Evolutionary conservation across 2,329 filamentous ascomycete genomes (phyloP).

Genomic region (Massarina eburnea): DNA sequence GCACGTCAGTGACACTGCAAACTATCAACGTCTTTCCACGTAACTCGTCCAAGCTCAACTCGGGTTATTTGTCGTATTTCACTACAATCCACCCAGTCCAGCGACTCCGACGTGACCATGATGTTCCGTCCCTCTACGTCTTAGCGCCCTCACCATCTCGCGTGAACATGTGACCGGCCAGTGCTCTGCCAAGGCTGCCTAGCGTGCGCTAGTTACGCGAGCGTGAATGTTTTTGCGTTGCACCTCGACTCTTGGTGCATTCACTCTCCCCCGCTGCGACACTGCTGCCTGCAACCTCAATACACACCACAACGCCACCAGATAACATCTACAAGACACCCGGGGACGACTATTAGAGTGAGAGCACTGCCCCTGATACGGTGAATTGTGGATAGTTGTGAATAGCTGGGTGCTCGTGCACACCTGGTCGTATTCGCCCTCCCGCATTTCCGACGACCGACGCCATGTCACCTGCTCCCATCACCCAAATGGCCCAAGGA

Average conservation of each 20-base stretch:
- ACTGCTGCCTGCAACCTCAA: slow-evolving; percentile 12
- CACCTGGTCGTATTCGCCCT: not conserved
- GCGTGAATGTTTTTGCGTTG: slow-evolving; percentile 44
- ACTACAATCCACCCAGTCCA: not conserved
- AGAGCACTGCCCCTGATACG: slow-evolving; percentile 13
- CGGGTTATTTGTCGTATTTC: too few species aligned
- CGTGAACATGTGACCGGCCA: slow-evolving; percentile 30
- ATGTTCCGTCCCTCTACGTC: not conserved
- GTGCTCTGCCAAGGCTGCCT: slow-evolving; percentile 29
- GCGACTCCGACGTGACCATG: not conserved
- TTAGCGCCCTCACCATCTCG: slow-evolving; percentile 13
- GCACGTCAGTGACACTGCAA: too few species aligned
- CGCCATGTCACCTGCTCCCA: slow-evolving; percentile 40
- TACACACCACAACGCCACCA: slow-evolving; percentile 27
- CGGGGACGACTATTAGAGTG: not conserved
- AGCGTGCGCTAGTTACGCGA: slow-evolving; percentile 40
- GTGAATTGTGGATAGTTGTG: too few species aligned
- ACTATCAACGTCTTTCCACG: too few species aligned
- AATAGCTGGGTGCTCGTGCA: too few species aligned
- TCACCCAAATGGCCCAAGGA: slow-evolving; percentile 21
- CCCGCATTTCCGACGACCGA: slow-evolving; percentile 26
- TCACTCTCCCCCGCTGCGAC: slow-evolving; percentile 20
- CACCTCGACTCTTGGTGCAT: slow-evolving; percentile 25
- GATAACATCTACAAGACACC: slow-evolving; percentile 19
- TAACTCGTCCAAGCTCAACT: too few species aligned